Conservation (phyloP, 2,329 filamentous ascomycete genomes). For the Colletotrichum abscissum region DNA sequence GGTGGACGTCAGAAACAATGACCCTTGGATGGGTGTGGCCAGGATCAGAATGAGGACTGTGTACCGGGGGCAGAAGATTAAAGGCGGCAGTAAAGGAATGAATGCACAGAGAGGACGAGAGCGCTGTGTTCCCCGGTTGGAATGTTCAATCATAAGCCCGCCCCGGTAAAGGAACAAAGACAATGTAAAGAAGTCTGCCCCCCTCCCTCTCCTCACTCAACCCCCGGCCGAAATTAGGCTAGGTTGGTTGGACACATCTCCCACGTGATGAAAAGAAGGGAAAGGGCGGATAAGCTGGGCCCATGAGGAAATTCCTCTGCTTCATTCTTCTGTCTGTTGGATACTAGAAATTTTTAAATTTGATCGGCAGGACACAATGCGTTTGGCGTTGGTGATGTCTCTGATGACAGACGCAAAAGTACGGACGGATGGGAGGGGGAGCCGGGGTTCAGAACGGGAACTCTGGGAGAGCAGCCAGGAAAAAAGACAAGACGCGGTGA, state of each 20-base stretch:
- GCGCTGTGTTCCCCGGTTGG: constrained; percentile 14
- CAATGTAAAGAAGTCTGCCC: constrained; percentile 17
- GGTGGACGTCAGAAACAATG: constrained; percentile 29
- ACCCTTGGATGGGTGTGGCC: constrained; percentile 9
- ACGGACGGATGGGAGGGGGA: constrained; percentile 14
- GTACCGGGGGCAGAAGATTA: constrained; percentile 6
- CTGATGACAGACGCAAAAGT: constrained; percentile 23
- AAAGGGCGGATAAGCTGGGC: background rate
- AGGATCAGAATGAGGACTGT: constrained; percentile 27
- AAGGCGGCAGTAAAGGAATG: constrained; percentile 28
- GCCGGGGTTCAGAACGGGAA: constrained; percentile 30
- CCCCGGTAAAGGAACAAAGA: constrained; percentile 31
- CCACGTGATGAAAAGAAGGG: constrained; percentile 33
- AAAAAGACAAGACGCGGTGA: constrained; percentile 31
- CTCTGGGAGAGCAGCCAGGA: background rate
- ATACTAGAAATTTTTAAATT: constrained; percentile 24
- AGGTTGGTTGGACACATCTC: constrained; percentile 15
- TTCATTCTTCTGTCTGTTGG: constrained; percentile 21
- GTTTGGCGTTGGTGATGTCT: constrained; percentile 36
- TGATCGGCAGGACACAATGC: constrained; percentile 34
- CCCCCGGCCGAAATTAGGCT: constrained; percentile 25
- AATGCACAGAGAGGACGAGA: constrained; percentile 23
- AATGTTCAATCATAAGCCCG: constrained; percentile 19
- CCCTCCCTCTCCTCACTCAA: constrained; percentile 1
- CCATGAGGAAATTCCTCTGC: constrained; percentile 4